Conservation (phyloP, 2,329 filamentous ascomycete genomes). For the Claviceps digitariae region DNA sequence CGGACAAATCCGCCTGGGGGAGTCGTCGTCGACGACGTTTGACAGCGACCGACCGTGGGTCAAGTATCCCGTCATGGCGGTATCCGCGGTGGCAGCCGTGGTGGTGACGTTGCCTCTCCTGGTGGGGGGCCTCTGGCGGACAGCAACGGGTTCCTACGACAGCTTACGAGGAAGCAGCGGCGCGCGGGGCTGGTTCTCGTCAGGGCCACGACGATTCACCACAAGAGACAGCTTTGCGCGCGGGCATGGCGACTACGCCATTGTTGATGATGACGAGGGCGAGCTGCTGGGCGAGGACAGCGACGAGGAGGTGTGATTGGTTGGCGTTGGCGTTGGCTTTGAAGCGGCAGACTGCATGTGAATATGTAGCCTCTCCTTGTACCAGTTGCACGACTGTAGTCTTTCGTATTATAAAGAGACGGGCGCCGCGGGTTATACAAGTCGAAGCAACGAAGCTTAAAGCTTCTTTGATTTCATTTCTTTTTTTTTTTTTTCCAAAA, state of each 20-base stretch:
- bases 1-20: conserved; percentile 81
- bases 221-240: conserved; percentile 81
- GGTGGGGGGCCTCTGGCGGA: conserved; percentile 58
- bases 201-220: conserved; percentile 60
- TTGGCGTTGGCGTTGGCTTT: no score
- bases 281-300: conserved; percentile 88
- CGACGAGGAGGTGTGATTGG: conserved; percentile 60
- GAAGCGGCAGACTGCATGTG: no score
- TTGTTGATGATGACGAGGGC: conserved; percentile 86
- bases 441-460: no score
- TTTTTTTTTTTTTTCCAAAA: no score
- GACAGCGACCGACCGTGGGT: conserved; percentile 66
- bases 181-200: conserved; percentile 36
- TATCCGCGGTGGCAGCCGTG: conserved; percentile 51
- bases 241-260: conserved; percentile 72
- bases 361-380: no score
- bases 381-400: no score
- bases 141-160: conserved; percentile 35
- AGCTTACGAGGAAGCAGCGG: conserved; percentile 32
- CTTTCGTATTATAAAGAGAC: no score
- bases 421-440: no score
- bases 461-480: no score
- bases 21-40: conserved; percentile 35
- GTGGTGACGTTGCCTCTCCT: conserved; percentile 56
- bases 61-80: conserved; percentile 64